Conservation (phyloP, 768 basidiomycete species). For the Candolleomyces eurysporus region DNA sequence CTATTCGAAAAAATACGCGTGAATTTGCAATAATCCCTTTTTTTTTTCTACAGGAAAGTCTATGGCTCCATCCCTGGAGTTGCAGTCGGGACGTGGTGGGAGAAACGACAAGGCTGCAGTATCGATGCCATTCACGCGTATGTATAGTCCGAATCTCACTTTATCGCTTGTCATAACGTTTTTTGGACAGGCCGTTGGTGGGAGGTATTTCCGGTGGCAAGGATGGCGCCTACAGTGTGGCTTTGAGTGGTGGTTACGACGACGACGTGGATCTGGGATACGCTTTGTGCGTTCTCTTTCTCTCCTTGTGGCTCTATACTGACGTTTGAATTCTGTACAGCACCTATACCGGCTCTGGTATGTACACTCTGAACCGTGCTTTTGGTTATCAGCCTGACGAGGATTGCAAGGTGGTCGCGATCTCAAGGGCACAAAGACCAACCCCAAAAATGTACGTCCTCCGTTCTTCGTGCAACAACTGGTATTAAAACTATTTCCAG, state of each 20-base stretch:
- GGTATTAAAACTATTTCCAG: constrained; percentile 32
- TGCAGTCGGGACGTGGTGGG: constrained; percentile 83
- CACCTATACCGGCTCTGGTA: constrained; percentile 79
- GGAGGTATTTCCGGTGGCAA: constrained; percentile 71
- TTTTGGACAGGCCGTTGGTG: constrained; percentile 64
- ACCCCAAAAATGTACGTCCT: constrained; percentile 75
- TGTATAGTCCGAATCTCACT: not conserved
- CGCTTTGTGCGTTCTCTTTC: constrained; percentile 60
- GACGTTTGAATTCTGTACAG: constrained; percentile 30
- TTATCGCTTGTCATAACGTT: constrained; percentile 4
- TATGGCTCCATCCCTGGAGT: constrained; percentile 82
- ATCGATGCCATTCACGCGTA: constrained; percentile 83
- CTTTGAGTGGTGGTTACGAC: constrained; percentile 85
- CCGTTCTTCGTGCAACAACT: not conserved
- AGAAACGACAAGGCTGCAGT: constrained; percentile 66
- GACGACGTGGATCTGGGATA: constrained; percentile 84
- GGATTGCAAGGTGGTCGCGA: constrained; percentile 68
- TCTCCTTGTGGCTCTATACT: not conserved
- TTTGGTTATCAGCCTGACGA: not conserved
- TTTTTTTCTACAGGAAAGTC: constrained; percentile 51
- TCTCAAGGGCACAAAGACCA: constrained; percentile 76
- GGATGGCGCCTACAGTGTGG: constrained; percentile 80
- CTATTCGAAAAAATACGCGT: not conserved
- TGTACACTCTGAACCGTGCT: constrained; percentile 4
- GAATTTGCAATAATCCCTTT: not conserved